Conservation (phyloP, 1,284 basidiomycete genomes). For the Gastroboletus turbinatus region DNA sequence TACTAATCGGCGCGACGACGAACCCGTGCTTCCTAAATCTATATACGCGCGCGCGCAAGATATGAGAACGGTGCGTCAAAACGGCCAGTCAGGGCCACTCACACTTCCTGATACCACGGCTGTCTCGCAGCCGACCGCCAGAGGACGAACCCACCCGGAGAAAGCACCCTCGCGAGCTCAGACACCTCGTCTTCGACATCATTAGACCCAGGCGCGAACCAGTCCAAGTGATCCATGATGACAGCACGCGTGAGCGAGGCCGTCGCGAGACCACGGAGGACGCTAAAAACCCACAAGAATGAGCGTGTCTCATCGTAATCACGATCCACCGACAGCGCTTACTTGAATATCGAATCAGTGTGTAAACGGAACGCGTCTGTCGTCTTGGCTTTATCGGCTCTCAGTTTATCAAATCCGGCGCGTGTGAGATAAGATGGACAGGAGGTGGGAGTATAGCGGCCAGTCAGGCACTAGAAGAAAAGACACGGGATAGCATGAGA, state of each 20-base stretch:
- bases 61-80: not conserved
- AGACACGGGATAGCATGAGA: not conserved
- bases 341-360: slow-evolving; percentile 79
- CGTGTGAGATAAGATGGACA: slow-evolving; percentile 76
- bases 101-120: slow-evolving; percentile 76
- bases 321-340: slow-evolving; percentile 26
- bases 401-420: slow-evolving; percentile 60
- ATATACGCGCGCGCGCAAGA: not conserved
- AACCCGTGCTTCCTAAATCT: slow-evolving; percentile 50
- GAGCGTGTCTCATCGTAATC: not conserved
- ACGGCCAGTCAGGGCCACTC: slow-evolving; percentile 17
- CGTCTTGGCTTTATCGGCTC: slow-evolving; percentile 46
- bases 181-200: slow-evolving; percentile 64
- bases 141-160: slow-evolving; percentile 62
- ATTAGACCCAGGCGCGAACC: slow-evolving; percentile 62
- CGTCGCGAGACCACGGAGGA: slow-evolving; percentile 54
- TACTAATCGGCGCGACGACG: slow-evolving; percentile 43
- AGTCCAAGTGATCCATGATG: slow-evolving; percentile 83
- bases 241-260: slow-evolving; percentile 63
- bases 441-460: slow-evolving; percentile 64
- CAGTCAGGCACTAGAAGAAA: slow-evolving; percentile 50
- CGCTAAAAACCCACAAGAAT: slow-evolving; percentile 37
- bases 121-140: slow-evolving; percentile 71
- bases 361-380: slow-evolving; percentile 74
- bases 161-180: slow-evolving; percentile 63